Base-by-base conservation (phyloP, 129 eudicot genomes). In the Logfia minima region DNA sequence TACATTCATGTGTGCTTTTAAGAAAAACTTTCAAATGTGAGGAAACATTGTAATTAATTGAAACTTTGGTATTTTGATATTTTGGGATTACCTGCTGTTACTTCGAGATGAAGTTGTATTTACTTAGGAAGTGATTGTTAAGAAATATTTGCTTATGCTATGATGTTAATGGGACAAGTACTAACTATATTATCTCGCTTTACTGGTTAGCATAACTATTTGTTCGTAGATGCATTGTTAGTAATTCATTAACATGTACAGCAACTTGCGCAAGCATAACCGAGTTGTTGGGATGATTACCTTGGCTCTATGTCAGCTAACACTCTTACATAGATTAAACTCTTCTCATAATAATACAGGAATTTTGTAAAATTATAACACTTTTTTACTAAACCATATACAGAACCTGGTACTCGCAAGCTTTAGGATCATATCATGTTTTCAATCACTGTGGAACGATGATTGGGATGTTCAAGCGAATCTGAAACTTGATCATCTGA, bases 91-190 rank as follows among this genome's bases (percentile, higher is more conserved):
- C 21, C 0, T 48, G 17, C 55, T 48, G 26, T 71, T 52, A 28
- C 10, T 16, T 19, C 32, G 63, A 13, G 61, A 21, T 66, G 26
- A 29, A 64, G 13, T 52, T 76, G 53, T 65, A 31, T 51, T 8
- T 76, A 19, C 66, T 6, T 76, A 35, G 18, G 55, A 48, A 48
- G 55, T 13, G 55, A 48, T 18, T 3, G 55, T 13, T 48, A 1
- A 14, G 64, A 19, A 56, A 17, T 56, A n/a, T n/a, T 56, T 56
- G 62, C 11, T 56, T 56, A 56, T 19, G 10, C 24, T 56, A 56
- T 68, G 21, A 11, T 63, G 79, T 6, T 65, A 28, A 19, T 64
- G 70, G 72, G 72, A 66, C 48, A 3, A 16, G n/a, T 75, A 43
- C 41, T 39, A 35, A 34, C 22, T 75, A 22, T 31, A 32, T 39